Base-by-base conservation (phyloP, 805 yeast species). In the Metschnikowia henanensis region DNA sequence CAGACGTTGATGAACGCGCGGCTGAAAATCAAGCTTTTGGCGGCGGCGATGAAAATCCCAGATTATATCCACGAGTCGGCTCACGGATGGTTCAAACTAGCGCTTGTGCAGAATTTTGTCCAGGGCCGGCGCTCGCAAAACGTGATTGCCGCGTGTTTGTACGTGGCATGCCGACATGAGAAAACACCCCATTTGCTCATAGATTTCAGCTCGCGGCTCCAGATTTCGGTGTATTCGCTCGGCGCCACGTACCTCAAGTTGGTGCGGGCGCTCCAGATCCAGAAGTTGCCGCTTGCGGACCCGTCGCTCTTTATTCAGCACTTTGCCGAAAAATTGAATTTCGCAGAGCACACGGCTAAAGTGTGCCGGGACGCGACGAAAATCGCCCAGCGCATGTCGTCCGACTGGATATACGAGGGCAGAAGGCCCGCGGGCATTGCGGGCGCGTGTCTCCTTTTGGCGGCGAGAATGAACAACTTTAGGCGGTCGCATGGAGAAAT, bases 371-470 rank as follows among this genome's bases (percentile, higher is more conserved):
- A 94, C 63, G 98, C 99, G 0, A 83, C 83, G 6, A 80, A 83
- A 55, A 67, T 94, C 18, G 96, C 96, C 0, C 87, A 81, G 59
- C 75, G 96, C 53, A 94, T 94, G 99, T 76, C 91, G 12, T 79
- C 81, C 33, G 98, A 94, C 59, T 94, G 98, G 97, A 86, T 94
- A 53, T 87, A 84, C 61, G 95, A 89, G 65, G 99, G 99, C 20
- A 78, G 99, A 60, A 76, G 98, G 50, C 99, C 99, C 0, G 98
- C 99, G 0, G 99, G 99, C 57, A 81, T 94, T 41, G 99, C 99
- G 0, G 99, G 98, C 18, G 99, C 99, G 0, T 90, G 97, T 65
- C 73, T 94, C 2, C 62, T 95, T 35, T 68, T 94, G 39, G 99
- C 99, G 0, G 94, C 97, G 2, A 77, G 99, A 65, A 95, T 94